A percentile compares a stretch with the other conserved stretches of the same genome.
Conservation (phyloP, 2,329 filamentous ascomycete species). For the Lachnellula subtilissima region DNA sequence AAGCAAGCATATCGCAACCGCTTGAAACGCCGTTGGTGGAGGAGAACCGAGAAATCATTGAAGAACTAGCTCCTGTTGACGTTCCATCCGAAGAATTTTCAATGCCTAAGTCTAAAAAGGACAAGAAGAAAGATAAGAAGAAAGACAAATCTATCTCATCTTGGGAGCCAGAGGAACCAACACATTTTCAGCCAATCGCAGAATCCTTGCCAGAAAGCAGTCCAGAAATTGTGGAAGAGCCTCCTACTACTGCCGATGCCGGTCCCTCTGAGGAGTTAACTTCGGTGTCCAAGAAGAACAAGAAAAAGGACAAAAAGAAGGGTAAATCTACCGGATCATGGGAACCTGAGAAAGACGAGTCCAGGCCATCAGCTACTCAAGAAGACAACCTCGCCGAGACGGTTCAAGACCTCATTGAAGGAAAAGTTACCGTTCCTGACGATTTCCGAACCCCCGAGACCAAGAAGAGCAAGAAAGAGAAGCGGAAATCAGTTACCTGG, state of each 20-base stretch:
- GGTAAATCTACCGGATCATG: constrained; percentile 7
- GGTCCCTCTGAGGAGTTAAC: constrained; percentile 8
- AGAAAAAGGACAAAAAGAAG: constrained; percentile 23
- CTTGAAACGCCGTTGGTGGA: constrained; percentile 7
- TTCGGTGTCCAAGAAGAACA: constrained; percentile 16
- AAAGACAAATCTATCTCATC: not conserved
- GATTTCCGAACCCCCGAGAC: constrained; percentile 8
- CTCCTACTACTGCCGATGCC: constrained; percentile 1
- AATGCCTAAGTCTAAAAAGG: constrained; percentile 14
- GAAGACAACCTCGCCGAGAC: not conserved
- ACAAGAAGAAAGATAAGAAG: constrained; percentile 3
- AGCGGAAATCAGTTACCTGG: constrained; percentile 6
- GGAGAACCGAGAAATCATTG: constrained; percentile 40
- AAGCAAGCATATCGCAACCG: not conserved
- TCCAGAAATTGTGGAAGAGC: constrained; percentile 37
- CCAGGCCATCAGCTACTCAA: not conserved
- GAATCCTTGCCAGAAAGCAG: constrained; percentile 31
- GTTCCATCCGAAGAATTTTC: constrained; percentile 6
- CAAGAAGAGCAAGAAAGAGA: constrained; percentile 35
- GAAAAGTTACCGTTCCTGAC: constrained; percentile 1
- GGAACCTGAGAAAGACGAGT: constrained; percentile 19
- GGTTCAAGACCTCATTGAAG: constrained; percentile 1
- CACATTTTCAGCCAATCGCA: not conserved
- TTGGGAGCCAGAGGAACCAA: not conserved
- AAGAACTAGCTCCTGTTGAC: constrained; percentile 16